Conservation (phyloP, 2,329 filamentous ascomycete species). For the Gremmenia infestans region DNA sequence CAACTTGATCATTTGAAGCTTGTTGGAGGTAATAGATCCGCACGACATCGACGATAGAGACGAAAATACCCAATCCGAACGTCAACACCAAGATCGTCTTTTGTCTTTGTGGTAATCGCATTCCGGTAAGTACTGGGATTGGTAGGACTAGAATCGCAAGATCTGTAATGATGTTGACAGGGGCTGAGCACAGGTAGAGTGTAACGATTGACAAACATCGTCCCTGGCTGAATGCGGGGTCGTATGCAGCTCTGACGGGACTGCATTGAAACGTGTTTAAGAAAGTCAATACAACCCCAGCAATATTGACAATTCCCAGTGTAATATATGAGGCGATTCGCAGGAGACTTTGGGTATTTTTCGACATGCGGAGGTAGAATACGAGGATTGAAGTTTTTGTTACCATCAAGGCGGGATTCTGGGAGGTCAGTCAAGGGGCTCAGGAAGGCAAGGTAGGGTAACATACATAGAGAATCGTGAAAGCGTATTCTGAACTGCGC, state of each 20-base stretch:
- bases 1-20: constrained; percentile 13
- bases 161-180: constrained; percentile 89
- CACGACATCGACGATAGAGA: constrained; percentile 81
- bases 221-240: constrained; percentile 28
- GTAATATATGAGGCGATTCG: constrained; percentile 78
- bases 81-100: constrained; percentile 84
- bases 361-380: constrained; percentile 81
- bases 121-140: constrained; percentile 80
- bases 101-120: constrained; percentile 78
- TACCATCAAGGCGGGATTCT: constrained; percentile 86
- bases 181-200: constrained; percentile 69
- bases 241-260: constrained; percentile 68
- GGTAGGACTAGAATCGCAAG: constrained; percentile 82
- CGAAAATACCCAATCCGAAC: constrained; percentile 82
- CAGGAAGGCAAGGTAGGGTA: background rate
- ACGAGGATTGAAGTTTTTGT: constrained; percentile 90
- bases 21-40: constrained; percentile 83
- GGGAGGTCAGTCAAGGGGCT: constrained; percentile 1
- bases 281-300: constrained; percentile 74
- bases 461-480: constrained; percentile 58
- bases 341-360: constrained; percentile 70
- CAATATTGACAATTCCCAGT: constrained; percentile 70
- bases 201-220: constrained; percentile 47
- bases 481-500: constrained; percentile 57
- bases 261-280: constrained; percentile 84